Evolutionary conservation across 2,329 filamentous ascomycete species (phyloP).

Genomic region (Penicillium hordei): DNA sequence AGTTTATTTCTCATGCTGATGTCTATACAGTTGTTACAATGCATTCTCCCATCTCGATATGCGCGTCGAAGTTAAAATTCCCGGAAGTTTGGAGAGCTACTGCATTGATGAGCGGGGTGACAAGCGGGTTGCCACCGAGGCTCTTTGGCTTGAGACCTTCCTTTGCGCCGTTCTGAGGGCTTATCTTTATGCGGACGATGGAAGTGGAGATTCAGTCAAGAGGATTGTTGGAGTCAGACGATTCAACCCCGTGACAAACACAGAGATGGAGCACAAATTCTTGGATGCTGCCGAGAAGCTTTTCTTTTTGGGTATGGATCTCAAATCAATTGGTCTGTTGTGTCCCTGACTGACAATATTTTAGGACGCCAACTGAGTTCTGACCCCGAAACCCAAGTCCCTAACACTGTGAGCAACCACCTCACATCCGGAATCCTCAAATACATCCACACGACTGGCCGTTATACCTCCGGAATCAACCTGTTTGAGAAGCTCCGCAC

Average conservation of each 20-base stretch:
- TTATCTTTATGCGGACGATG: conserved; percentile 95
- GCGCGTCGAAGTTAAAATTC: conserved; percentile 97
- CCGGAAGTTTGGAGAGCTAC: conserved; percentile 93
- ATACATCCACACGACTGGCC: conserved; percentile 93
- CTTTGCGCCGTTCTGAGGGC: conserved; percentile 90
- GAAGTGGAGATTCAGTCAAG: conserved; percentile 88
- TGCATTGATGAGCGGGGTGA: conserved; percentile 96
- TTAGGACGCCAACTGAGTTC: conserved; percentile 92
- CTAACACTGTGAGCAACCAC: conserved; percentile 94
- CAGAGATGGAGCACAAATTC: conserved; percentile 97
- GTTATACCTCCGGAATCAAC: conserved; percentile 93
- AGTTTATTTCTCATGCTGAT: conserved; percentile 15
- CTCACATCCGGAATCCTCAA: conserved; percentile 88
- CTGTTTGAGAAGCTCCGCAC: conserved; percentile 93
- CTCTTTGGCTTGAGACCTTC: conserved; percentile 96
- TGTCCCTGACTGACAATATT: conserved; percentile 20
- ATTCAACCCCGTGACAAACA: conserved; percentile 97
- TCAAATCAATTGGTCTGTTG: not conserved
- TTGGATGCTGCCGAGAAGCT: conserved; percentile 89
- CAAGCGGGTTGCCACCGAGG: conserved; percentile 88
- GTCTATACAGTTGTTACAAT: conserved; percentile 79
- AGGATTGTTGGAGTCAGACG: conserved; percentile 96
- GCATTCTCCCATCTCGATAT: conserved; percentile 97
- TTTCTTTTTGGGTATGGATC: conserved; percentile 76
- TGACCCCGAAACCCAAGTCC: conserved; percentile 94